These are phyloP conservation scores for Tulasnella sp. DNA, from an alignment of 768 basidiomycete genomes.

Conservation along the genomic window DNA sequence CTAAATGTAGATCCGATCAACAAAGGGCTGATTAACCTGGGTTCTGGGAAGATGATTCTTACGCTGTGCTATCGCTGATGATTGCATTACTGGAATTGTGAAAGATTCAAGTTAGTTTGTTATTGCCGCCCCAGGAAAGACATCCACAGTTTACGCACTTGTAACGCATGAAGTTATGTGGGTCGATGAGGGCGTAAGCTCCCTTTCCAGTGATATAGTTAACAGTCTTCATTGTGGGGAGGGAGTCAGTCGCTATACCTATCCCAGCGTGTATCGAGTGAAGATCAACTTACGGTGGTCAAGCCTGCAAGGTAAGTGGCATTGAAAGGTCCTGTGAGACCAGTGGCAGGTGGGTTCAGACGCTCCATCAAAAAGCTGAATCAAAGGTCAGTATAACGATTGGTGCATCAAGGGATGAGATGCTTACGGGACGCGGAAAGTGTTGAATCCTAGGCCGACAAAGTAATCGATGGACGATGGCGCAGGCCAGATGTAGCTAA, in stretches of 20 bases:
- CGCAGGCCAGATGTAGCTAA: constrained; percentile 39
- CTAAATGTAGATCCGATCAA: neutral
- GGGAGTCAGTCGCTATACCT: too few relatives aligned
- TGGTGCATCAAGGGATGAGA: constrained; percentile 33
- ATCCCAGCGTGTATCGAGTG: neutral
- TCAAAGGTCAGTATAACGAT: constrained; percentile 44
- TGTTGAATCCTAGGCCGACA: neutral
- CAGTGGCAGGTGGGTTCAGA: constrained; percentile 40
- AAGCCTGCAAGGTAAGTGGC: constrained; percentile 42
- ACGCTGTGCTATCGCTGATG: constrained; percentile 42
- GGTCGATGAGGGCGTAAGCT: constrained; percentile 46
- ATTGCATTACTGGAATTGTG: constrained; percentile 21
- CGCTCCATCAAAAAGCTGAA: constrained; percentile 54
- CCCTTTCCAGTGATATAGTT: constrained; percentile 53
- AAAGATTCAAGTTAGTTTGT: too few relatives aligned
- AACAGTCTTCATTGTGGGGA: constrained; percentile 29
- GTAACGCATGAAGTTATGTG: constrained; percentile 52
- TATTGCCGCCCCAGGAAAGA: too few relatives aligned
- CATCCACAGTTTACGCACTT: constrained; percentile 27
- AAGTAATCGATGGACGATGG: constrained; percentile 33
- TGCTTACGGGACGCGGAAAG: neutral
- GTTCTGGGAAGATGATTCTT: constrained; percentile 16
- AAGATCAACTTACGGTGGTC: constrained; percentile 25
- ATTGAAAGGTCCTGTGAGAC: constrained; percentile 46
- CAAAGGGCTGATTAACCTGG: too few relatives aligned